These are phyloP conservation scores for Fusarium heterosporum DNA, from an alignment of 2,329 filamentous ascomycete genomes.

Conservation along the genomic window DNA sequence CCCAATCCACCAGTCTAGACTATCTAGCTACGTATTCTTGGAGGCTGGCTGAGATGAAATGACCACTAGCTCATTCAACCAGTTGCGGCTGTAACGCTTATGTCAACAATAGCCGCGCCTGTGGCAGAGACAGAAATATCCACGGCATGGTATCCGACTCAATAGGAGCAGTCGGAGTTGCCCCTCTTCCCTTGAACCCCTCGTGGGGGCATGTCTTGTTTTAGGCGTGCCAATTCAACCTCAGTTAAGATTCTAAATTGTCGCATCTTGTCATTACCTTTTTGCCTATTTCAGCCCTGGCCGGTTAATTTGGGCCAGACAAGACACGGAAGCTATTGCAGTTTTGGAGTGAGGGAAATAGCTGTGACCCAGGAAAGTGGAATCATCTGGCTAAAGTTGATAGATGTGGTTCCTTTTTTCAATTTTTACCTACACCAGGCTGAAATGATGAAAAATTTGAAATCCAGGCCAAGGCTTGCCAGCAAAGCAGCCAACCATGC, in stretches of 20 bases:
- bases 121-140: conserved; percentile 14
- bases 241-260: conserved; percentile 15
- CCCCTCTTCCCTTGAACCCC: conserved; percentile 30
- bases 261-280: conserved; percentile 1
- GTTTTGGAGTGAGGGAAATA: conserved; percentile 37
- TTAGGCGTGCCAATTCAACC: conserved; percentile 36
- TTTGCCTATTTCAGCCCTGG: conserved; percentile 34
- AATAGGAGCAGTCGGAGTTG: conserved; percentile 31
- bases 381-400: conserved; percentile 21
- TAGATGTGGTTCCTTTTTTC: neutral
- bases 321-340: conserved; percentile 15
- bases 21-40: neutral
- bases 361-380: neutral
- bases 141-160: conserved; percentile 38
- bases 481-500: neutral
- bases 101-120: conserved; percentile 26
- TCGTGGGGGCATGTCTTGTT: conserved; percentile 27
- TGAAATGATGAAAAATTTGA: conserved; percentile 9
- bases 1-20: too few species aligned
- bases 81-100: conserved; percentile 21
- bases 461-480: conserved; percentile 13
- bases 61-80: conserved; percentile 19
- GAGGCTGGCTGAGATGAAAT: conserved; percentile 11
- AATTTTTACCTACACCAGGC: conserved; percentile 7
- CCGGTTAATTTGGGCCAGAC: conserved; percentile 37